phyloP scores from a whole-genome alignment of 2,329 filamentous ascomycete species.

The Alternaria brassicae region DNA sequence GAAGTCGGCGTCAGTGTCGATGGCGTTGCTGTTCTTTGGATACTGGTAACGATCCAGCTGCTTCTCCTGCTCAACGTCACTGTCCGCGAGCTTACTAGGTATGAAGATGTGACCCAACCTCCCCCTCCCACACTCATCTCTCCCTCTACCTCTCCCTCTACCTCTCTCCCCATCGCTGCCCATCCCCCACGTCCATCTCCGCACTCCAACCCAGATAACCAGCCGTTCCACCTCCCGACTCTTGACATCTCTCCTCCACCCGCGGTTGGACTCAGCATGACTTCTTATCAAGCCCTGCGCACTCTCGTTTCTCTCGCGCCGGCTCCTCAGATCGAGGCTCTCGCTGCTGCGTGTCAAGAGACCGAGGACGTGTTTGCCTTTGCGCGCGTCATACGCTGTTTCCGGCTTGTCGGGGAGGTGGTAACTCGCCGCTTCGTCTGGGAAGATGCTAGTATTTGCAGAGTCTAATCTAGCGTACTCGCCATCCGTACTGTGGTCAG shows the following conservation, averaged over 20 bases:
- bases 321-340: constrained; percentile 23
- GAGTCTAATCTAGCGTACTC: constrained; percentile 15
- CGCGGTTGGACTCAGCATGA: not conserved
- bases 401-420: not conserved
- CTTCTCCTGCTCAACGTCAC: not conserved
- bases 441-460: not conserved
- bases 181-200: not conserved
- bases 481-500: not conserved
- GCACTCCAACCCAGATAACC: not conserved
- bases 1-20: constrained; percentile 24
- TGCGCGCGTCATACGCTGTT: constrained; percentile 19
- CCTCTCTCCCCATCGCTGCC: not conserved
- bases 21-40: not conserved
- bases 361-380: constrained; percentile 35
- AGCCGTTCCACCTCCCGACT: not conserved
- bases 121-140: not conserved
- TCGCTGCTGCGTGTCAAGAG: constrained; percentile 18
- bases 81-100: not conserved
- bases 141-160: not conserved
- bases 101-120: not conserved
- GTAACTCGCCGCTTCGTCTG: not conserved
- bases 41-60: not conserved
- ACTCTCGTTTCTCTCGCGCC: constrained; percentile 30
- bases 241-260: not conserved
- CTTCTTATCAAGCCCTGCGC: constrained; percentile 25